These are phyloP conservation scores for Chlorella sp. DNA, from an alignment of 139 green algal species.

Conservation along the genomic window DNA sequence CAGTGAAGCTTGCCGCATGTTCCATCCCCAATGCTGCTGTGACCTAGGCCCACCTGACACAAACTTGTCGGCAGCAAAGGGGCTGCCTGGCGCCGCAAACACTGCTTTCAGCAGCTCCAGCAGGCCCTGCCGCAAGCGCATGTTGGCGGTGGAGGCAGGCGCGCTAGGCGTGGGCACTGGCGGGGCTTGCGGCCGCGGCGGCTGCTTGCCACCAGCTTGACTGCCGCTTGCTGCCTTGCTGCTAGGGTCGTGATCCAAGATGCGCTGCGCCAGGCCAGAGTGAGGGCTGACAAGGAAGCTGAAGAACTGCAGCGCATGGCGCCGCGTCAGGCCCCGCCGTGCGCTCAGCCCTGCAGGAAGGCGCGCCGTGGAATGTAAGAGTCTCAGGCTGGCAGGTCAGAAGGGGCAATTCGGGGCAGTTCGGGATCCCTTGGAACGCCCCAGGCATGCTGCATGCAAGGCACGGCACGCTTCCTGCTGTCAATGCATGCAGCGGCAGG, in stretches of 20 bases:
- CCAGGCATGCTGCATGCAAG: too few species aligned
- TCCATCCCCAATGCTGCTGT: background rate
- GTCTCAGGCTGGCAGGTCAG: background rate
- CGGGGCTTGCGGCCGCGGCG: too few species aligned
- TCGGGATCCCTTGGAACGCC: too few species aligned
- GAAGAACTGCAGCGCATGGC: conserved; percentile 39
- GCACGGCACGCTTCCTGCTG: too few species aligned
- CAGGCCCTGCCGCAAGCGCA: conserved; percentile 32
- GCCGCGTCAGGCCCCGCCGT: conserved; percentile 25
- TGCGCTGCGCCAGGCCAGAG: conserved; percentile 23
- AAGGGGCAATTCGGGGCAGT: too few species aligned
- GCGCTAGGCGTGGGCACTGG: background rate
- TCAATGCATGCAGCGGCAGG: too few species aligned
- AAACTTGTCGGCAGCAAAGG: conserved; percentile 42
- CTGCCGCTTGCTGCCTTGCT: background rate
- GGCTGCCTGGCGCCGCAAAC: conserved; percentile 46
- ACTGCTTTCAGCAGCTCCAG: conserved; percentile 42
- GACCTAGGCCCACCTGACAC: conserved; percentile 28
- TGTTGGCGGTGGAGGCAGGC: background rate
- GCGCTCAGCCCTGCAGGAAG: conserved; percentile 9
- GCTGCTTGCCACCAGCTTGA: background rate
- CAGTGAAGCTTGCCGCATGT: too few species aligned
- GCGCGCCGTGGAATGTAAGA: too few species aligned
- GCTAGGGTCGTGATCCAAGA: conserved; percentile 28
- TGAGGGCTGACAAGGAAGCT: conserved; percentile 40